Conservation (phyloP, 495 filamentous ascomycete genomes). For the Podospora pseudoanserina region DNA sequence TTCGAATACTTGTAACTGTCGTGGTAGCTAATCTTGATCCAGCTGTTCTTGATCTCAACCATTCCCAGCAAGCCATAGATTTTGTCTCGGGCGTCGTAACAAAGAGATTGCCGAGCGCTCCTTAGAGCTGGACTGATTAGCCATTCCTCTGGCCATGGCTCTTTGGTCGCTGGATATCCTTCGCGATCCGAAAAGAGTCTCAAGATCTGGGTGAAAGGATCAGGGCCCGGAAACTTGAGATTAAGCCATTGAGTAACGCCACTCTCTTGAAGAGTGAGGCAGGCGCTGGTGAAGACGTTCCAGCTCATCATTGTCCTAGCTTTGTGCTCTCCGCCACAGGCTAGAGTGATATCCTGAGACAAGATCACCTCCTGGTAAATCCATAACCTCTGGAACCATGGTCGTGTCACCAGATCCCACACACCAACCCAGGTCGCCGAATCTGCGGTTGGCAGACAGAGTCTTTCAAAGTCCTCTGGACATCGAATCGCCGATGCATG, state of each 20-base stretch:
- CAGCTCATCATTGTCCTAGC: background rate
- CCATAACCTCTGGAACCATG: background rate
- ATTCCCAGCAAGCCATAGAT: background rate
- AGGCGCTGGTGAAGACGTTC: background rate
- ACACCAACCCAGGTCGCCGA: background rate
- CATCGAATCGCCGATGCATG: background rate
- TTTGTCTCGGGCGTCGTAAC: background rate
- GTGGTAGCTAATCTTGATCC: constrained; percentile 5
- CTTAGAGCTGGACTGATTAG: background rate
- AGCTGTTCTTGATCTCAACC: background rate
- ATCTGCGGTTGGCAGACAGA: background rate
- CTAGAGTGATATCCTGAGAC: background rate
- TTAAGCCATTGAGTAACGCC: background rate
- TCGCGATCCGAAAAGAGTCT: background rate
- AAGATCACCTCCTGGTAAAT: background rate
- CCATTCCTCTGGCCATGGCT: background rate
- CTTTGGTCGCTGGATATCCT: background rate
- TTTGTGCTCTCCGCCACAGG: background rate
- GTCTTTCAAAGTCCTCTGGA: background rate
- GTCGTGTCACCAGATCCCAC: background rate
- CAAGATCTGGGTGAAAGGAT: background rate
- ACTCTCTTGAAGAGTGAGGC: background rate
- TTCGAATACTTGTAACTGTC: background rate
- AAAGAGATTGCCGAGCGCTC: background rate
- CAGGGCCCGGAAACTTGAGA: background rate